Evolutionary conservation across 306 rosid species (phyloP), one percentile per base, ranked within the genome.

Genomic region (Begonia loranthoides): DNA sequence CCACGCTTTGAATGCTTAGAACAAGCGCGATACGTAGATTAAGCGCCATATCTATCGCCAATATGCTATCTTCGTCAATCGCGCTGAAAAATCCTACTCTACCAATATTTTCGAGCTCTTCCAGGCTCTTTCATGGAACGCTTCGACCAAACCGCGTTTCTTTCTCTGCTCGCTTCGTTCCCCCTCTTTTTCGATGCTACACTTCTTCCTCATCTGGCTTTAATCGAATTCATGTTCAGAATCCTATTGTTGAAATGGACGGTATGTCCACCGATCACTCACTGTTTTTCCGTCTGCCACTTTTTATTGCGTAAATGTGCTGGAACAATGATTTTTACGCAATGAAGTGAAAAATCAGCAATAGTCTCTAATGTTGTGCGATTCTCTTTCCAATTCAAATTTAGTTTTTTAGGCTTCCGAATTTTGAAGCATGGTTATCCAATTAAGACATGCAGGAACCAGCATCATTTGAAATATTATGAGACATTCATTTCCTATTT

Each of bases 211-310:
- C 70, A 38, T 1, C 82, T 45, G 66, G 56, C 12, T 71, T 51
- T 45, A 58, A 71, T 22, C 69, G 68, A 64, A 56, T 90, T 60
- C 74, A 19, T 3, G 95, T 90, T 52, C 66, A 54, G 76, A 86
- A 80, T 76, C 95, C 99, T 41, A 64, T 86, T 5, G 99, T 90
- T 24, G 99, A 90, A 76, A 86, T 90, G 94, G 95, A 90, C 76
- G 99, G 99, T 90, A 58, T 60, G 47, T 64, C 41, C 9, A 6
- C 15, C 6, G 9, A 17, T 39, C 10, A 49, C 6, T 17, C 12
- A 0, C 9, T 28, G 8, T 5, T 28, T 28, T 28, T 28, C 1
- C 36, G 36, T 28, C 36, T 28, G 36, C 6, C 9, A 8, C 36
- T 28, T 28, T 7, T 28, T 4, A 28, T 28, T 28, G 36, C 0